Base-by-base conservation (phyloP, 352 stramenopile genomes). In the Lagenidium sp. region DNA sequence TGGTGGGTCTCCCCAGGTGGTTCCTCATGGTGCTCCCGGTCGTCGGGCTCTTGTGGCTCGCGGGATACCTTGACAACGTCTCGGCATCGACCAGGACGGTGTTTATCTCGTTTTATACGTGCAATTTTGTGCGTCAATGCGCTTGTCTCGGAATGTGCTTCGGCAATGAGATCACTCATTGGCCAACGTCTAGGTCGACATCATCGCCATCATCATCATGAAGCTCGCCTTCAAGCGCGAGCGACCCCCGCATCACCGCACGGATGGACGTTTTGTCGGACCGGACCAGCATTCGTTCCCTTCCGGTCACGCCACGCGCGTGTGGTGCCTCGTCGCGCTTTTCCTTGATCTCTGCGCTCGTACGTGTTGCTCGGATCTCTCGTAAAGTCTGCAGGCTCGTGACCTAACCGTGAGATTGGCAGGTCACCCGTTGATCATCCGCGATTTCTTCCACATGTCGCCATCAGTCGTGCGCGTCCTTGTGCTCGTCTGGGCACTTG, bases 231-330 rank as follows among this genome's bases (percentile, higher is more conserved):
- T 88, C 53, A 81, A 79, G 44, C 80, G 80, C 38, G 48, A 74
- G 11, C 66, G 80, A 0, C 80, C 80, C 23, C 73, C 73, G n/a
- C 82, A 88, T 47, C 80, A 92, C 56, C 47, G 71, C 28, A 64
- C 57, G 32, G 77, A 92, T 46, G 53, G 69, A 32, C 72, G 80
- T 29, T 92, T 92, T 42, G 73, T 88, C 22, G 80, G 80, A 0
- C 76, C 80, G 0, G 80, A 92, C 56, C 69, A 92, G 60, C 79
- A 90, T 50, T 92, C 80, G 50, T 92, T 92, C 59, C 80, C 80
- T 8, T 92, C 80, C 3, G 80, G 80, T 31, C 80, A 92, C 55
- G 80, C 77, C 4, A 89, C 80, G 29, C 77, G 80, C 43, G 68
- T 70, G 19, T 85, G 77, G 60, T 75, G 72, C 39, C 67, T 92